phyloP scores from a whole-genome alignment of 2,329 filamentous ascomycete genomes.

The Penicillium sp. region DNA sequence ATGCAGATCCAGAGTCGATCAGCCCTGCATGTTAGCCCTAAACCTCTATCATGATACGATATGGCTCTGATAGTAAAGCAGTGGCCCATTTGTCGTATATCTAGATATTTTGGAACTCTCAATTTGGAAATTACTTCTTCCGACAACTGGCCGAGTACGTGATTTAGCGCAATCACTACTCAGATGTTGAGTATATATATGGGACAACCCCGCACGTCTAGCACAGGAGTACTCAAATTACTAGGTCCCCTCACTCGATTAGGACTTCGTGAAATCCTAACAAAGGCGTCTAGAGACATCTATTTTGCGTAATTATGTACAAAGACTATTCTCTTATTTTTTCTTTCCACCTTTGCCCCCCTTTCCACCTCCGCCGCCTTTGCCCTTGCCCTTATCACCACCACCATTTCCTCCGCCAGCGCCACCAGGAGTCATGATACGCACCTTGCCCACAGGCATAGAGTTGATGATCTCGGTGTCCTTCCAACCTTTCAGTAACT shows the following conservation, averaged over 20 bases:
- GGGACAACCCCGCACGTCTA: too few species aligned
- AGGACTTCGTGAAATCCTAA: not conserved
- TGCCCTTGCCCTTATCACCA: slow-evolving; percentile 27
- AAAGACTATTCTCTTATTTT: slow-evolving; percentile 29
- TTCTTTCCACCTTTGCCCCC: slow-evolving; percentile 42
- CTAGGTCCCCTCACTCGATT: not conserved
- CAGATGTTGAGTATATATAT: too few species aligned
- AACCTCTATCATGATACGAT: too few species aligned
- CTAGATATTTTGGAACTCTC: too few species aligned
- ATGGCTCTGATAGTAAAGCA: too few species aligned
- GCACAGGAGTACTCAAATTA: too few species aligned
- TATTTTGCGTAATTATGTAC: not conserved
- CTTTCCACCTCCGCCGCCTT: slow-evolving; percentile 22
- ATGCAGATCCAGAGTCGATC: too few species aligned
- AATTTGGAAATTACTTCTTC: not conserved
- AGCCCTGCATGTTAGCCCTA: too few species aligned
- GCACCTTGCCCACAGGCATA: slow-evolving; percentile 75
- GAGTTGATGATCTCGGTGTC: slow-evolving; percentile 77
- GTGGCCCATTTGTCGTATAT: too few species aligned
- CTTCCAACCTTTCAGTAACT: slow-evolving; percentile 76
- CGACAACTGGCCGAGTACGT: not conserved
- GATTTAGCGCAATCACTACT: not conserved
- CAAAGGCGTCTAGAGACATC: not conserved
- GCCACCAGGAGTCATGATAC: slow-evolving; percentile 66
- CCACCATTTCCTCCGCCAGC: slow-evolving; percentile 41